These are phyloP conservation scores for Pleurotus tuoliensis DNA, from an alignment of 768 basidiomycete species.

Conservation along the genomic window DNA sequence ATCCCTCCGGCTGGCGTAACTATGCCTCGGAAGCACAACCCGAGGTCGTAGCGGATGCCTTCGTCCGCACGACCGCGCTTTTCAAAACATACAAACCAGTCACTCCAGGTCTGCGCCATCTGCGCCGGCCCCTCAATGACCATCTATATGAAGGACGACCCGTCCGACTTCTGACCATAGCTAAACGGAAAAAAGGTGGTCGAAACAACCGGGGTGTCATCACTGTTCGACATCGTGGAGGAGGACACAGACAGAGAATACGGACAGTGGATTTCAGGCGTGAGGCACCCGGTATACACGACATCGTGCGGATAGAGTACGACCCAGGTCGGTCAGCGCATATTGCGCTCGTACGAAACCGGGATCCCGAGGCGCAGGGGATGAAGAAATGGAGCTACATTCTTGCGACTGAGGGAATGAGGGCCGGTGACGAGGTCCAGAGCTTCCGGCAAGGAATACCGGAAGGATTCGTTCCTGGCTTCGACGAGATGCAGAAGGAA, in stretches of 20 bases:
- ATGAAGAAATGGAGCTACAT: constrained; percentile 81
- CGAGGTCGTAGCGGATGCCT: constrained; percentile 24
- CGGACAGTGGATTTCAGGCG: constrained; percentile 85
- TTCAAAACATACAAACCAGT: constrained; percentile 92
- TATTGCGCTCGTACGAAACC: constrained; percentile 81
- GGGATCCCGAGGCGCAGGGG: constrained; percentile 49
- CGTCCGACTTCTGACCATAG: constrained; percentile 73
- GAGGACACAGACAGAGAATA: constrained; percentile 85
- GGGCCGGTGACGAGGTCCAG: constrained; percentile 85
- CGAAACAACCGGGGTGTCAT: constrained; percentile 80
- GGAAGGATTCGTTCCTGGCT: constrained; percentile 61
- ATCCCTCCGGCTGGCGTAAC: constrained; percentile 13
- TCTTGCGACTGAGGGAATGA: constrained; percentile 83
- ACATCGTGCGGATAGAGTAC: constrained; percentile 94
- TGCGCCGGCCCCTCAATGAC: constrained; percentile 73
- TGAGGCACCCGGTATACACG: constrained; percentile 72
- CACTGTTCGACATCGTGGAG: constrained; percentile 85
- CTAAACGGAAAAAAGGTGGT: constrained; percentile 83
- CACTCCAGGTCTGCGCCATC: constrained; percentile 82
- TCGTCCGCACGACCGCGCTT: constrained; percentile 48
- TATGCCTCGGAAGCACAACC: constrained; percentile 31
- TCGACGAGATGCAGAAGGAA: constrained; percentile 23
- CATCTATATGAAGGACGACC: constrained; percentile 89
- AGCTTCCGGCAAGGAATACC: constrained; percentile 85
- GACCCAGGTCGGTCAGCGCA: constrained; percentile 94